Conservation (phyloP, 495 filamentous ascomycete species). For the Jackrogersella multiformis region DNA sequence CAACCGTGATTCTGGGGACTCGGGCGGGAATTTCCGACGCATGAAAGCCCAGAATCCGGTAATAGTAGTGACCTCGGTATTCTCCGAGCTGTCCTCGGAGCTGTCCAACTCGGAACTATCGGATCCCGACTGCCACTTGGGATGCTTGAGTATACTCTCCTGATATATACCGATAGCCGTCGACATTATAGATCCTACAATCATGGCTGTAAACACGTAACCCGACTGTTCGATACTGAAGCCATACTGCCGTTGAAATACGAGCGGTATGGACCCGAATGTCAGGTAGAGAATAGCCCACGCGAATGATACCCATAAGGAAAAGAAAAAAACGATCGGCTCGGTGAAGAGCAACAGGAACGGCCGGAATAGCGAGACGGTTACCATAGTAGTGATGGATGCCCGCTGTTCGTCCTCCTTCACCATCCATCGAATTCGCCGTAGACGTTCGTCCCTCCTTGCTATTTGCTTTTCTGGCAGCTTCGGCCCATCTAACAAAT, state of each 20-base stretch:
- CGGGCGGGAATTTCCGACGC: constrained; percentile 52
- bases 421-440: constrained; percentile 84
- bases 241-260: constrained; percentile 74
- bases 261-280: constrained; percentile 79
- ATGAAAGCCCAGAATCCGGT: constrained; percentile 50
- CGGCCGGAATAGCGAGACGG: constrained; percentile 78
- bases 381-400: constrained; percentile 75
- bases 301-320: constrained; percentile 86
- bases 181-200: constrained; percentile 71
- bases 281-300: constrained; percentile 92
- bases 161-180: constrained; percentile 81
- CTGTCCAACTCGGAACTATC: constrained; percentile 50
- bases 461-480: too few species aligned
- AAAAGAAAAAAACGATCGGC: constrained; percentile 95
- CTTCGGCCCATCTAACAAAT: too few species aligned
- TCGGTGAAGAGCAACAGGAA: constrained; percentile 90
- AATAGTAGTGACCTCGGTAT: background rate
- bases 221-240: constrained; percentile 75
- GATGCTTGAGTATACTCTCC: constrained; percentile 58
- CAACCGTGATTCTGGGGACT: constrained; percentile 78
- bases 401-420: constrained; percentile 82
- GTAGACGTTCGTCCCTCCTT: constrained; percentile 41
- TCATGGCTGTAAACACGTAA: constrained; percentile 78
- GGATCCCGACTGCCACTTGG: constrained; percentile 50
- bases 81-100: constrained; percentile 2